Evolutionary conservation across 805 yeast genomes (phyloP), one percentile per base, ranked within the genome.

Genomic region (Wickerhamomyces alni): DNA sequence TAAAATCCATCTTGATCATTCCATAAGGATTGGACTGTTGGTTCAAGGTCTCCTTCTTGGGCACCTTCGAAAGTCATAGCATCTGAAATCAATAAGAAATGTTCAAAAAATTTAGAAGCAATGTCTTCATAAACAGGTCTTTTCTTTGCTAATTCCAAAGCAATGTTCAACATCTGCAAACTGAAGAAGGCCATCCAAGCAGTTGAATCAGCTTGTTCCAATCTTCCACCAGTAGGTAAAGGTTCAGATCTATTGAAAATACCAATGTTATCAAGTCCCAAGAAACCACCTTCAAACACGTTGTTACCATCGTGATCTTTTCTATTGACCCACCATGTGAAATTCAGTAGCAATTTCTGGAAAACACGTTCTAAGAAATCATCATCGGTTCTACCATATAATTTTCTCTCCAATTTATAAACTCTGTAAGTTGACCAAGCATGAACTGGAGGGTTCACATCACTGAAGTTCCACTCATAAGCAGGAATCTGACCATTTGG

Each of bases 401-500:
- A 70, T 57, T 84, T 86, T 48, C 93, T 69, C 62, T 89, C 96
- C 51, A 87, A 75, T 62, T 89, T 88, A 65, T 77, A 88, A 31
- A 85, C 85, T 51, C 97, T 73, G 59, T 79, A 88, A 12, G 89
- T 80, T 1, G 96, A 82, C 96, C 96, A 88, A 0, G 96, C 96
- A 59, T 89, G 96, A 27, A 88, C 97, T 0, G 97, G 97, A 1
- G 97, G 97, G 58, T 88, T 88, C n/a, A 89, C 95, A 61, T 88
- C 97, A 45, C 84, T 70, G 55, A 88, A 88, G 59, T 89, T 88
- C 97, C 97, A 88, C 63, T 88, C 97, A 60, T 88, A 88, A 12
- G 96, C 96, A 0, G 97, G 96, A 47, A 87, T 77, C 62, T 89
- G 96, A n/a, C 97, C 97, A 59, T 88, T 88, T 34, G 96, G 96